Conservation (phyloP, 192 early-diverging fungal species). For the Entomortierella parvispora region DNA sequence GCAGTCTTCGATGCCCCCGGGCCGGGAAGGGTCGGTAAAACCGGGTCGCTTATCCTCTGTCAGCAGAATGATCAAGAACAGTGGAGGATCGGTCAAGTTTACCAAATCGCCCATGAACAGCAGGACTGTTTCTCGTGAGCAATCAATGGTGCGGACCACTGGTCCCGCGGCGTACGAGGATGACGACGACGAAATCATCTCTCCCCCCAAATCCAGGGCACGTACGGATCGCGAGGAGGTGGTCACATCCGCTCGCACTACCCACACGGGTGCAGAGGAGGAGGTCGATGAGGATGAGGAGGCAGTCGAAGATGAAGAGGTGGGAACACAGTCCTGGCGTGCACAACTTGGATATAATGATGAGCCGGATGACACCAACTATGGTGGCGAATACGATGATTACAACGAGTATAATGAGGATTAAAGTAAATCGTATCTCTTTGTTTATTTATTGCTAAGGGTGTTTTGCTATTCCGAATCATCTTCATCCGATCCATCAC, state of each 20-base stretch:
- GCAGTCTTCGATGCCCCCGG: conserved; percentile 40
- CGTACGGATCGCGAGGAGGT: conserved; percentile 44
- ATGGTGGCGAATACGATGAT: conserved; percentile 43
- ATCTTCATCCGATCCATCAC: conserved; percentile 28
- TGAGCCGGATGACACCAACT: conserved; percentile 22
- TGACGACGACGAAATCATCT: conserved; percentile 55
- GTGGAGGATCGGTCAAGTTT: conserved; percentile 35
- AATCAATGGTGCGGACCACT: conserved; percentile 22
- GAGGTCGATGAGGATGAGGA: conserved; percentile 60
- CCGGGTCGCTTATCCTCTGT: conserved; percentile 58
- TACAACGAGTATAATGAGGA: conserved; percentile 29
- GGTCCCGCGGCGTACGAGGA: conserved; percentile 52
- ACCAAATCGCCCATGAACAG: conserved; percentile 39
- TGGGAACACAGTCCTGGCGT: conserved; percentile 26
- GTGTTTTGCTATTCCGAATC: conserved; percentile 21
- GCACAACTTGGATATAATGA: conserved; percentile 30
- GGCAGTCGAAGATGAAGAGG: conserved; percentile 56
- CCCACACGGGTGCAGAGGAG: conserved; percentile 24
- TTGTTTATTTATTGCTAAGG: background rate
- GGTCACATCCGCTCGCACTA: conserved; percentile 21
- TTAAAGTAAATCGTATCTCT: background rate
- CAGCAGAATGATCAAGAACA: conserved; percentile 50
- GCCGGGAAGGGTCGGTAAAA: conserved; percentile 59
- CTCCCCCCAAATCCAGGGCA: conserved; percentile 43
- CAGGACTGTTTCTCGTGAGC: conserved; percentile 49